Evolutionary conservation across 2,329 filamentous ascomycete genomes (phyloP).

Genomic region (Fonsecaea erecta): DNA sequence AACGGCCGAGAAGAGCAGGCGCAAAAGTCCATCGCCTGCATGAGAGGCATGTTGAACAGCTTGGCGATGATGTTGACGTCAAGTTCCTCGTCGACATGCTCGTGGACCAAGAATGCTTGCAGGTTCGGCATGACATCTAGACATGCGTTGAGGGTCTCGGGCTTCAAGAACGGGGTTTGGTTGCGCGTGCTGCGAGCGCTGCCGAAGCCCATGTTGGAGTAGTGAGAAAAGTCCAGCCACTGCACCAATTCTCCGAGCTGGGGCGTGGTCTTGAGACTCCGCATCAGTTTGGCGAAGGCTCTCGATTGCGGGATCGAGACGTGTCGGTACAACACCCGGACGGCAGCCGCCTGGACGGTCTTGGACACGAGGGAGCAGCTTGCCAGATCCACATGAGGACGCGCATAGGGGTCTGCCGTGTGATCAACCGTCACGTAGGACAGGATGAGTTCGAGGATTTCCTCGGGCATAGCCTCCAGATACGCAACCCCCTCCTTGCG

Average conservation of each 20-base stretch:
- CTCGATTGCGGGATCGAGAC: conserved; percentile 82
- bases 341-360: conserved; percentile 71
- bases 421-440: conserved; percentile 74
- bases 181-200: conserved; percentile 74
- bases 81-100: conserved; percentile 79
- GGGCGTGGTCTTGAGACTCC: conserved; percentile 68
- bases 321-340: conserved; percentile 75
- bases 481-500: conserved; percentile 9
- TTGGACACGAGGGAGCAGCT: conserved; percentile 77
- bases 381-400: conserved; percentile 78
- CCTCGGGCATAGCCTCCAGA: conserved; percentile 37
- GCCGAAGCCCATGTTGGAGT: conserved; percentile 78
- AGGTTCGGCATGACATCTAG: conserved; percentile 73
- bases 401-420: conserved; percentile 73
- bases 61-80: conserved; percentile 70
- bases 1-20: conserved; percentile 73
- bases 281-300: conserved; percentile 80
- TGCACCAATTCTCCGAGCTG: conserved; percentile 75
- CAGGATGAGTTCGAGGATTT: conserved; percentile 69
- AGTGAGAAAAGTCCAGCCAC: conserved; percentile 82
- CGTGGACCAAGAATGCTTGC: conserved; percentile 77
- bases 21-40: conserved; percentile 76
- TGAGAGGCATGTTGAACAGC: conserved; percentile 67
- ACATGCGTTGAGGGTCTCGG: conserved; percentile 72
- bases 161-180: conserved; percentile 75